phyloP scores from a whole-genome alignment of 257 asterid species.

The Knoxia roxburghii region DNA sequence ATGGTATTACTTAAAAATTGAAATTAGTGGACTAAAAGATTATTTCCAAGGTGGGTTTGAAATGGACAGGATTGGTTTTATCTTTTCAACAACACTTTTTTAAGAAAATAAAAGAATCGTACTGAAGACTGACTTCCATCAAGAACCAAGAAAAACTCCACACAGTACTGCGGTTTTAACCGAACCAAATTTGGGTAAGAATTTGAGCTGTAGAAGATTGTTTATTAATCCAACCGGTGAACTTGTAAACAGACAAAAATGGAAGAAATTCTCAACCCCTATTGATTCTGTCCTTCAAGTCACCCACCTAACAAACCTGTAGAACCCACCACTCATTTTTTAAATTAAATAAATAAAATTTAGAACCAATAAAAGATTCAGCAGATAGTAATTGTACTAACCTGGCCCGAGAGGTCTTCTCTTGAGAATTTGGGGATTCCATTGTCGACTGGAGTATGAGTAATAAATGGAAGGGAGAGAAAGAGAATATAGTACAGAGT shows the following conservation, averaged over 20 bases:
- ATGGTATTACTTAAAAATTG: conserved; percentile 1
- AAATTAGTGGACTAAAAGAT: neutral
- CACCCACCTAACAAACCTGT: conserved; percentile 7
- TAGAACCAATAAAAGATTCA: too few species aligned
- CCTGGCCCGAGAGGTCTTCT: too few species aligned
- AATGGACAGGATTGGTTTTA: conserved; percentile 24
- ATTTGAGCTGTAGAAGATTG: neutral
- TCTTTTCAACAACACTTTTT: neutral
- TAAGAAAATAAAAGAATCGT: neutral
- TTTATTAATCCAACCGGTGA: neutral
- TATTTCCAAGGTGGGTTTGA: conserved; percentile 20
- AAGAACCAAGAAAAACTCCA: neutral
- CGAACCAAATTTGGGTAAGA: neutral
- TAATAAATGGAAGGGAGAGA: too few species aligned
- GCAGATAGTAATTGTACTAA: too few species aligned
- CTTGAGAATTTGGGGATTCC: too few species aligned
- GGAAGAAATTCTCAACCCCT: neutral
- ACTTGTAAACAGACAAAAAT: too few species aligned
- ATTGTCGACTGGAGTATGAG: too few species aligned
- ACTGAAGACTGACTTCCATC: neutral
- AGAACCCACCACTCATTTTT: neutral
- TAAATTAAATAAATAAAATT: too few species aligned
- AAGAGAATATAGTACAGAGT: too few species aligned
- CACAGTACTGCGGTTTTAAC: neutral
- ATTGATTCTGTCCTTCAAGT: conserved; percentile 22